phyloP scores from a whole-genome alignment of 2,329 filamentous ascomycete genomes.

The Aspergillus hortae region DNA sequence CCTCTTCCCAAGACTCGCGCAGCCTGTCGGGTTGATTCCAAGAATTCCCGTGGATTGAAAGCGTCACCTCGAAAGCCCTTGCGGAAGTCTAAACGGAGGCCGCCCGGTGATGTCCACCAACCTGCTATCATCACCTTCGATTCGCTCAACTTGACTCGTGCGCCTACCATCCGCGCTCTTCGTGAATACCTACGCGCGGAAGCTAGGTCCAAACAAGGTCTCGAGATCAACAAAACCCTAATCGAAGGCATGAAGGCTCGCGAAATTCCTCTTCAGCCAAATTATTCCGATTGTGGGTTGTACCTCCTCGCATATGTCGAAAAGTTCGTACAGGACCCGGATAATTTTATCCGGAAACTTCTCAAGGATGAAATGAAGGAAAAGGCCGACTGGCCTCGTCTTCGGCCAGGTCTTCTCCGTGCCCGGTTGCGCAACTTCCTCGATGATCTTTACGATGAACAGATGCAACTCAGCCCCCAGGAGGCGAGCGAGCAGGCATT shows the following conservation, averaged over 20 bases:
- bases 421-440: slow-evolving; percentile 63
- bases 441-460: slow-evolving; percentile 58
- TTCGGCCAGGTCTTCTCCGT: slow-evolving; percentile 59
- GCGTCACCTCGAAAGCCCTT: slow-evolving; percentile 10
- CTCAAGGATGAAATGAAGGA: slow-evolving; percentile 62
- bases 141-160: slow-evolving; percentile 67
- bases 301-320: slow-evolving; percentile 82
- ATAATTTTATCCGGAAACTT: slow-evolving; percentile 64
- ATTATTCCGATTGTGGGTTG: slow-evolving; percentile 85
- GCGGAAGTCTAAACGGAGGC: slow-evolving; percentile 27
- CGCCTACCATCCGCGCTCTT: slow-evolving; percentile 62
- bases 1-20: slow-evolving; percentile 8
- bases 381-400: slow-evolving; percentile 51
- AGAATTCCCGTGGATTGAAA: slow-evolving; percentile 11
- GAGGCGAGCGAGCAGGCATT: slow-evolving; percentile 36
- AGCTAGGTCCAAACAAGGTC: slow-evolving; percentile 59
- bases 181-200: slow-evolving; percentile 76
- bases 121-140: slow-evolving; percentile 83
- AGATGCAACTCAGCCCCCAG: slow-evolving; percentile 40
- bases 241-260: slow-evolving; percentile 66
- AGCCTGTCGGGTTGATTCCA: slow-evolving; percentile 10
- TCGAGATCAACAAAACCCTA: slow-evolving; percentile 43
- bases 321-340: slow-evolving; percentile 73
- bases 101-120: slow-evolving; percentile 35
- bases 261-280: slow-evolving; percentile 73